Evolutionary conservation across 2,329 filamentous ascomycete genomes (phyloP).

Genomic region (Neopestalotiopsis clavispora): DNA sequence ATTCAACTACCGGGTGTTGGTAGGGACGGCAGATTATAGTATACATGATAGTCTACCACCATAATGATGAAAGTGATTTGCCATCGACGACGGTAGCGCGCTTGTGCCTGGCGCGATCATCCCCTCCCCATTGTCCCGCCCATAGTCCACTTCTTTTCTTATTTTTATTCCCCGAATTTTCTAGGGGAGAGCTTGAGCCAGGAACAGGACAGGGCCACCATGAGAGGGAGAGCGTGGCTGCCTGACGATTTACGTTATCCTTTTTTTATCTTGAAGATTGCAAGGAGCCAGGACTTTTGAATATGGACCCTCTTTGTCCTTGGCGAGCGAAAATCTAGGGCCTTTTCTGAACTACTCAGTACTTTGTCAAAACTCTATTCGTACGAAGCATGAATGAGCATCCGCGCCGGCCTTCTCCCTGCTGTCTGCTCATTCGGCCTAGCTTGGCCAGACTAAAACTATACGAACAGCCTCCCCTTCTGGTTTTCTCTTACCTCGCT

Average conservation of each 20-base stretch:
- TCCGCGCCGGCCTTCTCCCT: neutral
- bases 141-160: slow-evolving; percentile 9
- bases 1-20: slow-evolving; percentile 11
- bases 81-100: slow-evolving; percentile 2
- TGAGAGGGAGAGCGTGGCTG: neutral
- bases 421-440: neutral
- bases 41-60: neutral
- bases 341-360: too few relatives aligned
- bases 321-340: too few relatives aligned
- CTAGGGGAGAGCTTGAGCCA: slow-evolving; percentile 1
- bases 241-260: too few relatives aligned
- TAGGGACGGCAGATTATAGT: slow-evolving; percentile 9
- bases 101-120: slow-evolving; percentile 14
- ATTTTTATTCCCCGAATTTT: slow-evolving; percentile 13
- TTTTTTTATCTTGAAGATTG: too few relatives aligned
- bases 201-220: slow-evolving; percentile 9
- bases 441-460: neutral
- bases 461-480: neutral
- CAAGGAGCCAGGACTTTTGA: too few relatives aligned
- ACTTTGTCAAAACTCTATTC: too few relatives aligned
- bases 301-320: too few relatives aligned
- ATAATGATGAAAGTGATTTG: neutral
- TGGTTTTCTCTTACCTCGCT: neutral
- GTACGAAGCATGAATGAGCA: too few relatives aligned
- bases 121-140: slow-evolving; percentile 1